Conservation (phyloP, 2,329 filamentous ascomycete genomes). For the Colletotrichum musicola region DNA sequence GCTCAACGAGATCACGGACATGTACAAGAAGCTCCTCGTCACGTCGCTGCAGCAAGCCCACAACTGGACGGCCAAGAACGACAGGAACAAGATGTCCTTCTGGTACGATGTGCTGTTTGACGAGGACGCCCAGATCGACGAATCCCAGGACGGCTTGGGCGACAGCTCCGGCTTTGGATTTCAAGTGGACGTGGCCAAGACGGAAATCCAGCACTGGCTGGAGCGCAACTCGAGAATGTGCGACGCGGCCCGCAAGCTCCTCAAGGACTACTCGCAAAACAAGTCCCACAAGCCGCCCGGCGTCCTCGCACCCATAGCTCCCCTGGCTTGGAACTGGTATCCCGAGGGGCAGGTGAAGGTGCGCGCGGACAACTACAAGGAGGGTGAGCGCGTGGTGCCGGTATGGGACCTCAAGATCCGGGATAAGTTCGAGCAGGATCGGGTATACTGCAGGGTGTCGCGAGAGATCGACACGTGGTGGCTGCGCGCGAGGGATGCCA, state of each 20-base stretch:
- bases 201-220: slow-evolving; percentile 73
- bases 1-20: slow-evolving; percentile 72
- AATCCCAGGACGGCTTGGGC: slow-evolving; percentile 64
- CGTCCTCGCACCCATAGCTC: slow-evolving; percentile 62
- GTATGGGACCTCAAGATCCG: slow-evolving; percentile 65
- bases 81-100: slow-evolving; percentile 77
- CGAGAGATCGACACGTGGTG: slow-evolving; percentile 76
- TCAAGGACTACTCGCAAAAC: slow-evolving; percentile 67
- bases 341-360: slow-evolving; percentile 53
- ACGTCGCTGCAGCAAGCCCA: slow-evolving; percentile 76
- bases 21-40: slow-evolving; percentile 76
- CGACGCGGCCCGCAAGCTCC: slow-evolving; percentile 64
- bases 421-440: slow-evolving; percentile 71
- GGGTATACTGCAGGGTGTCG: slow-evolving; percentile 70
- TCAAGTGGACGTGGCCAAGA: slow-evolving; percentile 68
- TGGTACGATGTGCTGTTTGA: slow-evolving; percentile 77
- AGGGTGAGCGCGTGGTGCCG: slow-evolving; percentile 58
- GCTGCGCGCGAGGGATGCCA: slow-evolving; percentile 70
- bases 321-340: slow-evolving; percentile 69
- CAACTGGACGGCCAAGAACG: slow-evolving; percentile 78
- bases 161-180: slow-evolving; percentile 68
- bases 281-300: slow-evolving; percentile 63
- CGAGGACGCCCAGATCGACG: slow-evolving; percentile 61
- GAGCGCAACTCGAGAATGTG: slow-evolving; percentile 72
- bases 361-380: slow-evolving; percentile 50